Percentiles rank a stretch among this genome's conserved stretches.
These are phyloP conservation scores for Arabis hirsuta DNA, from an alignment of 345 rosid species.

Conservation along the genomic window DNA sequence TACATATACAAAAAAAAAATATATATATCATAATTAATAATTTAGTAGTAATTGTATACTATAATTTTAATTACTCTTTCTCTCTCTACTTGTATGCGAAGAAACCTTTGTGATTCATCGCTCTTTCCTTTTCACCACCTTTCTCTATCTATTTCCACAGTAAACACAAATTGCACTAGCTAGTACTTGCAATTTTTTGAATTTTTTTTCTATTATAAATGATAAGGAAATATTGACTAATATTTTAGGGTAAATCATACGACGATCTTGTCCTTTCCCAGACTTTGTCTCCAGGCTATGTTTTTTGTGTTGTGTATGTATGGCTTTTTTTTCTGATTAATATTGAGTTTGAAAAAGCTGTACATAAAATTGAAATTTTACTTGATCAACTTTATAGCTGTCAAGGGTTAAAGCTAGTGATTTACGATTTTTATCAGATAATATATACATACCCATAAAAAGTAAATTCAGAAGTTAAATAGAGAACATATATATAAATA, in stretches of 20 bases:
- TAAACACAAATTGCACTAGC: constrained; percentile 29
- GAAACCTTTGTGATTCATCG: constrained; percentile 61
- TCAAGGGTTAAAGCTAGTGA: constrained; percentile 35
- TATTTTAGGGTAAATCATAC: constrained; percentile 45
- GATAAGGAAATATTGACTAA: constrained; percentile 30
- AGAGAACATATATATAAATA: neutral
- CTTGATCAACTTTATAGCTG: constrained; percentile 42
- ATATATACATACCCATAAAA: neutral
- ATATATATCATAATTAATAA: neutral
- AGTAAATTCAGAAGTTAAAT: constrained; percentile 1
- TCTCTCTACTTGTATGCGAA: constrained; percentile 71
- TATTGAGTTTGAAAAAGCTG: constrained; percentile 40
- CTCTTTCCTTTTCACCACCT: constrained; percentile 41
- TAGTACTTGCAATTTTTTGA: constrained; percentile 11
- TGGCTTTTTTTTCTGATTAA: neutral
- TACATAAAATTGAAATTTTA: constrained; percentile 25
- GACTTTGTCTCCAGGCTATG: constrained; percentile 48
- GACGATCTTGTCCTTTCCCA: constrained; percentile 61
- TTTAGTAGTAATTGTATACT: constrained; percentile 10
- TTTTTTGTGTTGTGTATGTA: constrained; percentile 31
- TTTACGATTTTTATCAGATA: neutral
- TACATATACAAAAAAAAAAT: constrained; percentile 14
- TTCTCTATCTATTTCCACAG: constrained; percentile 33
- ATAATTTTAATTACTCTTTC: constrained; percentile 58
- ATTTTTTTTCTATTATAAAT: neutral